Conservation (phyloP, 441 rosid genomes). For the Pelargonium fulgidum region DNA sequence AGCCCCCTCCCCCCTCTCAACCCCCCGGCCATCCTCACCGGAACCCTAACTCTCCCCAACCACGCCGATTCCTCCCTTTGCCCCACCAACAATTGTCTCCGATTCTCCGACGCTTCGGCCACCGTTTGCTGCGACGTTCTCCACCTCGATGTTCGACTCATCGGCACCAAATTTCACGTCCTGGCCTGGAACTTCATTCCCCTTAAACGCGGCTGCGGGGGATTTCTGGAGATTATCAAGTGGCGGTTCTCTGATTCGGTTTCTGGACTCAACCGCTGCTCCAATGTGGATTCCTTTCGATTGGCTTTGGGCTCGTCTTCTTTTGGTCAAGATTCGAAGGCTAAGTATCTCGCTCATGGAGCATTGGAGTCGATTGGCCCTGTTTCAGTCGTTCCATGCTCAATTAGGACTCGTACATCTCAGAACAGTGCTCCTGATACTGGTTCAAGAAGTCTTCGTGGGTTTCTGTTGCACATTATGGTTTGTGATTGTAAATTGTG, state of each 20-base stretch:
- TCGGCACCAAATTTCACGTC: slow-evolving; percentile 46
- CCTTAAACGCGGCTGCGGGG: slow-evolving; percentile 35
- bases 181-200: slow-evolving; percentile 77
- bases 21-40: slow-evolving; percentile 44
- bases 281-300: slow-evolving; percentile 37
- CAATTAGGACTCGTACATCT: slow-evolving; percentile 3
- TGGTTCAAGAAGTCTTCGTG: slow-evolving; percentile 37
- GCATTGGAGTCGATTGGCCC: slow-evolving; percentile 57
- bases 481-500: slow-evolving; percentile 55
- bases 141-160: slow-evolving; percentile 29
- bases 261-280: slow-evolving; percentile 23
- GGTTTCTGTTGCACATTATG: slow-evolving; percentile 50
- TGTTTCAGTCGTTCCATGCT: slow-evolving; percentile 61
- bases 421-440: not conserved
- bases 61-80: slow-evolving; percentile 25
- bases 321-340: slow-evolving; percentile 28
- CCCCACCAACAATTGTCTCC: slow-evolving; percentile 53
- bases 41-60: slow-evolving; percentile 55
- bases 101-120: slow-evolving; percentile 48
- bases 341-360: slow-evolving; percentile 44
- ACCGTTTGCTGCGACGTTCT: slow-evolving; percentile 73
- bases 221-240: slow-evolving; percentile 72
- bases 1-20: slow-evolving; percentile 39
- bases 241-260: slow-evolving; percentile 39
- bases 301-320: slow-evolving; percentile 26